Percentiles rank a stretch among this genome's conserved stretches.
phyloP scores from a whole-genome alignment of 305 asterid genomes.

The Fraxinus platypoda region DNA sequence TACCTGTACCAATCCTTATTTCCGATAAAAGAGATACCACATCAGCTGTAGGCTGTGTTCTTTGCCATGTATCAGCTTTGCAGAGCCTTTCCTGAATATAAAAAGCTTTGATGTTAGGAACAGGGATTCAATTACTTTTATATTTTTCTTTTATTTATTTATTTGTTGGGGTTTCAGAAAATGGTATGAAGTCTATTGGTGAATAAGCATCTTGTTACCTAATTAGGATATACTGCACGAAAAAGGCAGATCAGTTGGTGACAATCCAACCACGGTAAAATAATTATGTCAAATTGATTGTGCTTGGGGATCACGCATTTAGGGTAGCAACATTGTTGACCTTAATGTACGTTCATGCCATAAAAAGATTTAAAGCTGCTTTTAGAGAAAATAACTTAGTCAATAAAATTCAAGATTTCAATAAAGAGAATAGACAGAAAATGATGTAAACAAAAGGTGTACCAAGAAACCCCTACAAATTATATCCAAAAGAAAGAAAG shows the following conservation, averaged over 20 bases:
- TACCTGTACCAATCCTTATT: slow-evolving; percentile 96
- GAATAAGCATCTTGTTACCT: slow-evolving; percentile 2
- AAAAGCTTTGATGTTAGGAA: slow-evolving; percentile 7
- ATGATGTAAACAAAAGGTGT: neutral
- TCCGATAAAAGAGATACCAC: slow-evolving; percentile 97
- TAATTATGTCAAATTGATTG: neutral
- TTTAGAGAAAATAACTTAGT: neutral
- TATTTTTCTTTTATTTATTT: neutral
- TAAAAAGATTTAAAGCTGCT: neutral
- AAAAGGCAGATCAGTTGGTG: neutral
- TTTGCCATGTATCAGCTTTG: slow-evolving; percentile 93
- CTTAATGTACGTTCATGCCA: neutral
- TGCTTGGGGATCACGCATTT: neutral
- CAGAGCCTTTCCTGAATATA: slow-evolving; percentile 84
- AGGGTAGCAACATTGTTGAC: neutral
- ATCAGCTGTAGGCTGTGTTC: slow-evolving; percentile 90
- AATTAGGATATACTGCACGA: neutral
- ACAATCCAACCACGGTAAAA: neutral
- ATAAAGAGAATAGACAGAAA: neutral
- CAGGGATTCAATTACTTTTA: neutral
- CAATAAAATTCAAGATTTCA: neutral
- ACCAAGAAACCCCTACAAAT: neutral
- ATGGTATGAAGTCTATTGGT: neutral
- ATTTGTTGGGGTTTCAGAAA: neutral
- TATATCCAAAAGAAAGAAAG: neutral